Percentiles rank a stretch among this genome's conserved stretches.
phyloP scores from a whole-genome alignment of 768 basidiomycete species.

The Coprinopsis sp. region DNA sequence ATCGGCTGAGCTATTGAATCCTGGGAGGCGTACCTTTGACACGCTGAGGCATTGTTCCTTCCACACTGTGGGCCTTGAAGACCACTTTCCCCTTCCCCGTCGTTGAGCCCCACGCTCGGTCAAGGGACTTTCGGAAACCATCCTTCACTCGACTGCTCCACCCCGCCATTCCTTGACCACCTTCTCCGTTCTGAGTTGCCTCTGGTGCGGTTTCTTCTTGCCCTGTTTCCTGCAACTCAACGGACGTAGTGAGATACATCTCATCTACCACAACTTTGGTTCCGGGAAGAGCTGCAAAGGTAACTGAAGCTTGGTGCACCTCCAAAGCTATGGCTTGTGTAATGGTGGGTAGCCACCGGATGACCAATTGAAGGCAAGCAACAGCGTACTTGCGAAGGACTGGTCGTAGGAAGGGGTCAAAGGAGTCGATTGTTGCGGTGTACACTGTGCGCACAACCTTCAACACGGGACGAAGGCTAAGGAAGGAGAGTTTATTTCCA shows the following conservation, averaged over 20 bases:
- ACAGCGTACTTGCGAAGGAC: conserved; percentile 52
- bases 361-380: conserved; percentile 49
- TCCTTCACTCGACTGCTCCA: conserved; percentile 59
- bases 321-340: conserved; percentile 68
- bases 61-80: conserved; percentile 44
- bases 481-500: conserved; percentile 43
- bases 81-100: conserved; percentile 52
- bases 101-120: conserved; percentile 62
- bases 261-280: conserved; percentile 47
- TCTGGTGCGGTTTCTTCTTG: conserved; percentile 24
- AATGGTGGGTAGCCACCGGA: conserved; percentile 63
- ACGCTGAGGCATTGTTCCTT: conserved; percentile 34
- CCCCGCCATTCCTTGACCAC: conserved; percentile 47
- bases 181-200: conserved; percentile 18
- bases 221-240: conserved; percentile 51
- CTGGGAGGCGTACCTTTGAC: conserved; percentile 25
- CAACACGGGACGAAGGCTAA: conserved; percentile 42
- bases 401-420: conserved; percentile 63
- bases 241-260: conserved; percentile 47
- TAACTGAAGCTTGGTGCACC: conserved; percentile 49
- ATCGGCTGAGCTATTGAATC: not conserved
- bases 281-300: conserved; percentile 47
- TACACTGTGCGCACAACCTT: conserved; percentile 36
- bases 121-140: conserved; percentile 61
- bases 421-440: conserved; percentile 46